Base-by-base conservation (phyloP, 2,329 filamentous ascomycete genomes). In the Penicillium sp. region DNA sequence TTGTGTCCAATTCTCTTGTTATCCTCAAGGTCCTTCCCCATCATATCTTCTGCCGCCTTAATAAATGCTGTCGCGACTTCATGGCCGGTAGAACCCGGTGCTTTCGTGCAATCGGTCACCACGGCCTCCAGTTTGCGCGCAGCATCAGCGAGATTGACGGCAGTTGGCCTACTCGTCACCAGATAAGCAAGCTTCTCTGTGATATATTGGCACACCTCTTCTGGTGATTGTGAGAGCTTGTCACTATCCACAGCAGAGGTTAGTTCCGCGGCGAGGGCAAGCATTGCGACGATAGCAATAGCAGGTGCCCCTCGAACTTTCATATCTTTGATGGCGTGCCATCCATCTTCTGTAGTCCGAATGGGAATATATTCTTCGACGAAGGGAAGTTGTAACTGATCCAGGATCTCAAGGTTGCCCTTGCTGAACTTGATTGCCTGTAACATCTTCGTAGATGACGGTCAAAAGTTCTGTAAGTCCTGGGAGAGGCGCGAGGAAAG, bases 201-300 rank as follows among this genome's bases (percentile, higher is more conserved):
- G 60, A 97, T 90, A 70, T 89, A 89, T 2, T 82, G 64, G 49
- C 75, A 75, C 42, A 92, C 83, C 47, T 88, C 82, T 46, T 88
- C 85, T 0, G 83, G 80, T 4, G 77, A 72, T 34, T 74, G 59
- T 1, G 82, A 76, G 6, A 80, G 63, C 60, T 78, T 79, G 16
- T 64, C 62, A 23, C 60, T 39, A 3, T 60, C 47, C 8, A 64
- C 51, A 8, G 73, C 75, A 56, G 66, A 82, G 48, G 85, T 79
- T 9, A 97, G 76, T 72, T 97, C 93, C 9, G 96, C 90, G 1
- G 91, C 92, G 35, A 97, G 83, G 2, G 90, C 87, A 34, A 99
- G 82, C 21, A 89, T 90, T 23, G 94, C 94, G n/a, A 99, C 94
- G 61, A 99, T 97, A 42, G 94, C 94, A 72, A 99, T 99, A 44